Conservation (phyloP, 345 rosid genomes). For the Populus tremula region DNA sequence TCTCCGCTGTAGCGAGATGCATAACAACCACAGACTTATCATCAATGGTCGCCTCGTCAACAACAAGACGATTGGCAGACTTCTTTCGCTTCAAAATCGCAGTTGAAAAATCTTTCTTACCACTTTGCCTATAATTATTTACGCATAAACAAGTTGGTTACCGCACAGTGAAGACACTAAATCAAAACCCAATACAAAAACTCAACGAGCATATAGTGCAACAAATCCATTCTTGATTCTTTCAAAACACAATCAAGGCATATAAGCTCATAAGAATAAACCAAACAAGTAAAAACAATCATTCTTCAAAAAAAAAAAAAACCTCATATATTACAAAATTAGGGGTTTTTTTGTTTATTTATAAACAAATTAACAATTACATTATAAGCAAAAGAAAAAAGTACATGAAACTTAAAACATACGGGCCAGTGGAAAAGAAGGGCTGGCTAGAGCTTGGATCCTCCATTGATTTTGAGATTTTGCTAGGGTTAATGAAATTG, state of each 20-base stretch:
- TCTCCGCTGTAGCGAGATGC: conserved; percentile 32
- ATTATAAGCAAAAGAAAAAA: not conserved
- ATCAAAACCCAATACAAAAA: too few species aligned
- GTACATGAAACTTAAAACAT: not conserved
- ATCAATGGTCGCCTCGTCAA: conserved; percentile 32
- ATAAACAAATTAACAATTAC: not conserved
- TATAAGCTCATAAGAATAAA: too few species aligned
- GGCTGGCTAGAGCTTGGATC: conserved; percentile 15
- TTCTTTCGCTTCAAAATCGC: conserved; percentile 31
- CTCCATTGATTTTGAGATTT: conserved; percentile 7
- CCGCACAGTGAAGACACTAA: not conserved
- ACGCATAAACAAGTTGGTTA: not conserved
- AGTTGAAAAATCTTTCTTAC: conserved; percentile 27
- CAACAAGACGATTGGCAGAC: conserved; percentile 32
- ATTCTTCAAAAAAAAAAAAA: not conserved
- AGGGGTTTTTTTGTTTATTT: too few species aligned
- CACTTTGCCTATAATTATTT: conserved; percentile 6
- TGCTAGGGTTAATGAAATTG: too few species aligned
- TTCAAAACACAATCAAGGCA: too few species aligned
- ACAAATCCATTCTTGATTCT: not conserved
- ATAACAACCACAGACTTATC: conserved; percentile 29
- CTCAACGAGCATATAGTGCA: too few species aligned
- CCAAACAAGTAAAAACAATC: not conserved
- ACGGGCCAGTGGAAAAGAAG: conserved; percentile 12
- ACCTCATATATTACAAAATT: too few species aligned